Conservation (phyloP, 768 basidiomycete species). For the Xerocomus potaroensis region DNA sequence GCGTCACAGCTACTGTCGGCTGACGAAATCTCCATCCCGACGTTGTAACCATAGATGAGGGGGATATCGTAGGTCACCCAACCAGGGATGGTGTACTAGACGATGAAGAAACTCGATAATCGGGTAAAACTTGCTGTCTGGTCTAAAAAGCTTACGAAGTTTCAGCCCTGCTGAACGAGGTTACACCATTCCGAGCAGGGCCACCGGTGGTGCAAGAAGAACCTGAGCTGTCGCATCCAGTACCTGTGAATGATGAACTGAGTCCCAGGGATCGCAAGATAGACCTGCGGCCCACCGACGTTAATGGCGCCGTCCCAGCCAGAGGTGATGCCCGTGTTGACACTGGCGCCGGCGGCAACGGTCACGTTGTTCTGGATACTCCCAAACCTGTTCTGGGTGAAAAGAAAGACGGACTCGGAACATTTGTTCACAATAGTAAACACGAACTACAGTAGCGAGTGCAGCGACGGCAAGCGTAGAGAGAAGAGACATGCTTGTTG, state of each 20-base stretch:
- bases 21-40: constrained; percentile 33
- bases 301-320: constrained; percentile 32
- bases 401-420: constrained; percentile 24
- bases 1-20: constrained; percentile 21
- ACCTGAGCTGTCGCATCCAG: constrained; percentile 23
- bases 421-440: constrained; percentile 10
- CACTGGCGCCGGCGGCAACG: too few relatives aligned
- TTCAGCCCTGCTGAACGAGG: constrained; percentile 32
- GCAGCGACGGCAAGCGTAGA: too few relatives aligned
- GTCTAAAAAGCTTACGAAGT: constrained; percentile 24
- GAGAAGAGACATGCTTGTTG: too few relatives aligned
- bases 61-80: constrained; percentile 32
- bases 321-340: constrained; percentile 21
- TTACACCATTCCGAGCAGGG: constrained; percentile 29
- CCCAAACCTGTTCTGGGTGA: constrained; percentile 27
- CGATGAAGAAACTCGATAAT: background rate
- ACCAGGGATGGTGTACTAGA: constrained; percentile 23
- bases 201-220: constrained; percentile 27
- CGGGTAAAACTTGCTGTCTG: background rate
- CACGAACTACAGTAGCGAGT: too few relatives aligned
- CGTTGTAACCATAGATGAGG: constrained; percentile 32
- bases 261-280: background rate
- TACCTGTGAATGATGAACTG: constrained; percentile 20
- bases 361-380: constrained; percentile 12
- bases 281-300: constrained; percentile 17